Conservation (phyloP, 495 filamentous ascomycete genomes). For the Trichoderma gamsii region DNA sequence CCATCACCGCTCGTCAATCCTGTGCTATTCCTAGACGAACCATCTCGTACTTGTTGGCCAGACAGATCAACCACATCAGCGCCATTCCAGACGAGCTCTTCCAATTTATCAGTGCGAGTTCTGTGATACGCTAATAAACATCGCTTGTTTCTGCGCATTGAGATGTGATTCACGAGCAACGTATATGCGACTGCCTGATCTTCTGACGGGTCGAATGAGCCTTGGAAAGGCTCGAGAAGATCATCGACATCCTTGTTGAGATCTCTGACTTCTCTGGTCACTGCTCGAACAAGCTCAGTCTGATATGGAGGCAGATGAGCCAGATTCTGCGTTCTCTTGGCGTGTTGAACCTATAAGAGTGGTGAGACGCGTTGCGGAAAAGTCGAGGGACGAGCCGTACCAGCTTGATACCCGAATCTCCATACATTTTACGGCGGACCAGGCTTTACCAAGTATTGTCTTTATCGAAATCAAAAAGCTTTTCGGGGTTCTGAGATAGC, state of each 20-base stretch:
- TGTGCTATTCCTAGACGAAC: constrained; percentile 28
- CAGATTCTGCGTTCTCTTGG: constrained; percentile 89
- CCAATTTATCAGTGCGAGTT: constrained; percentile 81
- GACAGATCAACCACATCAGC: constrained; percentile 60
- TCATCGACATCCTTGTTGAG: constrained; percentile 82
- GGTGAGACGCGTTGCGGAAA: constrained; percentile 1
- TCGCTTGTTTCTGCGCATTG: constrained; percentile 93
- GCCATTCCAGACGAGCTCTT: constrained; percentile 90
- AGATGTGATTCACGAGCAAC: constrained; percentile 86
- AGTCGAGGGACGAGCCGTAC: constrained; percentile 36
- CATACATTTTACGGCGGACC: constrained; percentile 62
- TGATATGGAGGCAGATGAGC: constrained; percentile 87
- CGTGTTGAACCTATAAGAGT: constrained; percentile 74
- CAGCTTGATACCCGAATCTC: constrained; percentile 82
- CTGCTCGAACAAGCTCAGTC: constrained; percentile 80
- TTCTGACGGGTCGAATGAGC: constrained; percentile 75
- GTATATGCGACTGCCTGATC: constrained; percentile 82
- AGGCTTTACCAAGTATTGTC: neutral
- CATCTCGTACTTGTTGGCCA: constrained; percentile 32
- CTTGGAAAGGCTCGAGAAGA: constrained; percentile 74
- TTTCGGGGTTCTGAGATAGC: neutral
- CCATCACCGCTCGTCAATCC: constrained; percentile 33
- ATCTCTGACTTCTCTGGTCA: constrained; percentile 88
- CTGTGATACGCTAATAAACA: constrained; percentile 94
- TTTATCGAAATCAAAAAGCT: neutral